These are phyloP conservation scores for Peterozyma toletana DNA, from an alignment of 805 yeast genomes.

Conservation along the genomic window DNA sequence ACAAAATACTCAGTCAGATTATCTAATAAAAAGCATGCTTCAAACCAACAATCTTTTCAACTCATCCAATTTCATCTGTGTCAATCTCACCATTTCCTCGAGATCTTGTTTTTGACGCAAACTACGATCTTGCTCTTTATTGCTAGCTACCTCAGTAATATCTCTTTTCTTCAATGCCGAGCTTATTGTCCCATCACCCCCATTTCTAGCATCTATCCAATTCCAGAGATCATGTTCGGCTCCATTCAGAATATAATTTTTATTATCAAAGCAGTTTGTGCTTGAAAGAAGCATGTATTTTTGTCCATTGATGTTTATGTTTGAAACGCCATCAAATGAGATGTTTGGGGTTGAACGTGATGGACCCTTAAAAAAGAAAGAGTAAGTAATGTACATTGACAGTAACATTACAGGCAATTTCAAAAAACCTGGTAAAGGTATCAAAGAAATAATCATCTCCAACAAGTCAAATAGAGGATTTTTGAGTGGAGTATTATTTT, in stretches of 20 bases:
- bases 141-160: not conserved
- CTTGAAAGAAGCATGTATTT: constrained; percentile 34
- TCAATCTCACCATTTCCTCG: constrained; percentile 35
- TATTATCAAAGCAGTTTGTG: constrained; percentile 23
- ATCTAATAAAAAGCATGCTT: too few species aligned
- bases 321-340: constrained; percentile 3
- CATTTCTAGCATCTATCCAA: constrained; percentile 48
- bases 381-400: constrained; percentile 11
- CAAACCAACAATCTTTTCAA: constrained; percentile 13
- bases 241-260: constrained; percentile 22
- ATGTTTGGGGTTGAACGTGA: constrained; percentile 1
- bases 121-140: constrained; percentile 11
- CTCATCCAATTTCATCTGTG: constrained; percentile 33
- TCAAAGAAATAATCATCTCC: constrained; percentile 9
- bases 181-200: constrained; percentile 8
- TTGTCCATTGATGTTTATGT: constrained; percentile 23
- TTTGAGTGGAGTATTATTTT: constrained; percentile 8
- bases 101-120: constrained; percentile 30
- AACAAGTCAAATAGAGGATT: constrained; percentile 8
- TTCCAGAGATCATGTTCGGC: constrained; percentile 65
- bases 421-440: constrained; percentile 17
- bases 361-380: constrained; percentile 8
- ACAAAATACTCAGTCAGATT: too few species aligned
- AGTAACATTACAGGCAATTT: constrained; percentile 13
- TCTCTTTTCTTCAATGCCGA: not conserved